phyloP scores from a whole-genome alignment of 2,329 filamentous ascomycete genomes.

The Sclerotinia sclerotiorum region DNA sequence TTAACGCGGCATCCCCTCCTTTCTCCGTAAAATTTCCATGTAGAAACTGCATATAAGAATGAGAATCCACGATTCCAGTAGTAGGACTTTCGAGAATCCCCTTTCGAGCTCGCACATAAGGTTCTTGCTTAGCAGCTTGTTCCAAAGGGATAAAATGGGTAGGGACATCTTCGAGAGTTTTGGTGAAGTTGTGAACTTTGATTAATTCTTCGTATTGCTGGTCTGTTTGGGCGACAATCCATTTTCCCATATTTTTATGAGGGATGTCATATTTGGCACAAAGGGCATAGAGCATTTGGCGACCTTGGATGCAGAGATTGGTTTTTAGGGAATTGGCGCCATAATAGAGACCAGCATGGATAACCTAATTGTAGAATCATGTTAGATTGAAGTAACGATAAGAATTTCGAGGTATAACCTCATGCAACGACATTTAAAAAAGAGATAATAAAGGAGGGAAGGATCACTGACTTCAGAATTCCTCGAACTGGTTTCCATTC shows the following conservation, averaged over 20 bases:
- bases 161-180: slow-evolving; percentile 56
- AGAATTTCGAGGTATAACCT: neutral
- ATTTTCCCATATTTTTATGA: slow-evolving; percentile 79
- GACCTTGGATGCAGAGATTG: slow-evolving; percentile 74
- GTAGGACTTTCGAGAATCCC: slow-evolving; percentile 81
- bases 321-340: slow-evolving; percentile 76
- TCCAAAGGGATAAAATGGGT: slow-evolving; percentile 64
- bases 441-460: neutral
- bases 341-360: slow-evolving; percentile 81
- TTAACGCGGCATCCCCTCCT: slow-evolving; percentile 72
- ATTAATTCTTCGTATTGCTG: slow-evolving; percentile 56
- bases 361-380: slow-evolving; percentile 58
- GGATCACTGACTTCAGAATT: slow-evolving; percentile 58
- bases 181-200: slow-evolving; percentile 49
- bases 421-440: neutral
- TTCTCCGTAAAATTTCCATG: slow-evolving; percentile 73
- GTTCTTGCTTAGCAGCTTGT: slow-evolving; percentile 67
- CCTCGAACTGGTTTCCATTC: slow-evolving; percentile 68
- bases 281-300: slow-evolving; percentile 73
- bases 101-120: slow-evolving; percentile 67
- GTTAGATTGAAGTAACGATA: neutral
- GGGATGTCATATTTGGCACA: slow-evolving; percentile 68
- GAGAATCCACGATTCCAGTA: slow-evolving; percentile 89
- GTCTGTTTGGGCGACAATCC: slow-evolving; percentile 85
- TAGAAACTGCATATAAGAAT: slow-evolving; percentile 79